Evolutionary conservation across 1,284 basidiomycete genomes (phyloP), one percentile per base, ranked within the genome.

Genomic region (Boletellus deceptivus): DNA sequence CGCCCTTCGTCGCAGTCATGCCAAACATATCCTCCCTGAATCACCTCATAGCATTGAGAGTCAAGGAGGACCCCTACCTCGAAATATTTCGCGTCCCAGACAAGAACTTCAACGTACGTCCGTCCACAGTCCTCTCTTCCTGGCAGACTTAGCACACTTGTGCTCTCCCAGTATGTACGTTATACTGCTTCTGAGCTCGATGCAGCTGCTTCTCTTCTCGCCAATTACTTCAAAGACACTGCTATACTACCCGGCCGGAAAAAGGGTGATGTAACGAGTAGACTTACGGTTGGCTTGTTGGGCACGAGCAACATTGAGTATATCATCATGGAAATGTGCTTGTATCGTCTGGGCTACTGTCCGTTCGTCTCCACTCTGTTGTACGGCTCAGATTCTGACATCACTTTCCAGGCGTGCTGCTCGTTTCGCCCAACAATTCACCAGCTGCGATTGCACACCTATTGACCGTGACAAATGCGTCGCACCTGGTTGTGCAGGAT

Each of bases 351-450:
- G 65, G 64, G 62, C 14, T 67, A 67, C 46, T 68, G 62, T 64
- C 24, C 37, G 63, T 64, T n/a, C 33, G 3, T 43, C 29, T 34
- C 35, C 34, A 1, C 10, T 43, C 0, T 1, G 18, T 22, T 25
- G 2, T 7, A 4, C 1, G 1, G 5, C n/a, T 6, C 20, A 5
- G 2, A 37, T 22, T 25, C 16, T 50, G 17, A 59, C 16, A 7
- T 10, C 20, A 11, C 24, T 24, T 20, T 22, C 24, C 25, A 67
- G 61, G 60, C 20, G 56, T 67, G 2, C 69, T 80, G 11, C 65
- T 81, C 1, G 64, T 81, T n/a, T 78, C 75, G 5, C 73, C 77
- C 40, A 81, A 83, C 67, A 84, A 83, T 62, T 78, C 78, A 0
- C 70, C 76, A 0, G 69, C 79, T 0, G 80, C 81, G 4, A 73